Evolutionary conservation across 1,139 yeast species (phyloP), one percentile per base, ranked within the genome.

Genomic region (Zygotorulaspora mrakii): DNA sequence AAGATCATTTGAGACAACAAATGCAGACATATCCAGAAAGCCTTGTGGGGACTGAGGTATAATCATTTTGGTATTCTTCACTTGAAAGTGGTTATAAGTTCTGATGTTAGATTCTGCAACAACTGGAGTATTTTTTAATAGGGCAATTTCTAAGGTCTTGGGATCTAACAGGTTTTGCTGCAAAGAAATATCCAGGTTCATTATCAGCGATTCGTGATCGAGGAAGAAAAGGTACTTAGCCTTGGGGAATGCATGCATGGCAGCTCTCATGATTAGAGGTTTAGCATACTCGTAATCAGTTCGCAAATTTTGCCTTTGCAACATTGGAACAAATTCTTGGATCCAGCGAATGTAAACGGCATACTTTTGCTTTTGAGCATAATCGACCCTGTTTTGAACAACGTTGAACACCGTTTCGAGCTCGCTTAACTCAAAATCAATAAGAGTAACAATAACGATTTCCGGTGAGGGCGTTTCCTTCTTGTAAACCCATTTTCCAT

Each of bases 141-240:
- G 72, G 28, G 78, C 70, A 25, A 77, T 73, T 25, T 73, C 76
- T 47, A 87, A 67, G 3, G 75, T 70, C 13, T 70, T 74, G 9
- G 79, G 76, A 17, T 71, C 68, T 42, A 86, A 64, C 37, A 87
- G 59, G 48, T 79, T 76, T 24, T 77, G 69, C 26, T 73, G 66
- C 30, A 87, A 54, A 46, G 82, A 75, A 27, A 78, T 68, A 37
- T 74, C 73, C 44, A 75, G 66, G 43, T 84, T 74, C 84, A 82
- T 79, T 42, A 88, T 76, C 40, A 84, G 61, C 0, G 86, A 76
- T 53, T 80, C 80, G 55, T 86, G 81, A 58, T 84, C 95, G 34
- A 88, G 59, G 56, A 79, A 88, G 88, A 95, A 83, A 54, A 86
- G 81, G 72, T 86, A 82, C 56, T 83, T 77, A 5, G 95, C 82